Base-by-base conservation (phyloP, 2,329 filamentous ascomycete genomes). In the Ascochyta fabae region DNA sequence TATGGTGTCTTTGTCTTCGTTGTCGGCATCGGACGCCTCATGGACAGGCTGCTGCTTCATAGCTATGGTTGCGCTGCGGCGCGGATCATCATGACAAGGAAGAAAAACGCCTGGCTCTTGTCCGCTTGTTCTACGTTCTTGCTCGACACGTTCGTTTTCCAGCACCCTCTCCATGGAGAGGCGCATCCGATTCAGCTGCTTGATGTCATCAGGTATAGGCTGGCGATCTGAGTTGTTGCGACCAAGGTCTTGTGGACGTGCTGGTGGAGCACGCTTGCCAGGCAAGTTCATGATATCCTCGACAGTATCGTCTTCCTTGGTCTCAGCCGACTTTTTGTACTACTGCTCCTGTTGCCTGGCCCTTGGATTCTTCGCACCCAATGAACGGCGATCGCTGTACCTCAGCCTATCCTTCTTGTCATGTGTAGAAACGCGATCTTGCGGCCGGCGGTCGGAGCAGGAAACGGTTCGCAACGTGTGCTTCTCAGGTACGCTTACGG, bases 361-460 rank as follows among this genome's bases (percentile, higher is more conserved):
- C 16, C 40, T 38, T 15, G 19, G 1, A 3, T 27, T 10, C 41
- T 39, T 45, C 15, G 26, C 15, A 19, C 16, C 24, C 23, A 15
- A 42, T 38, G 36, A 34, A 19, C 36, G 35, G 19, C 15, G 41
- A 23, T 24, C 31, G 13, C 16, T 42, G 29, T 49, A 56, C 19
- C 34, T 42, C 36, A 26, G 29, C 27, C 13, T 50, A 3, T 47
- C 46, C 7, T 33, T 50, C 24, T 50, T 24, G 15, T 56, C 46
- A 24, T 56, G 53, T 31, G 12, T 36, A 19, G 46, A 46, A 9
- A 46, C 31, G 19, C 53, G 50, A 9, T 47, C 53, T 38, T 47
- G 53, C 6, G 42, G 36, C 8, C 36, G 36, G 19, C 29, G 47
- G 16, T 38, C 19, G n/a, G 34, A 38, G 12, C 29, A 33, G 31